These are phyloP conservation scores for Vitis rupestris DNA, from an alignment of 164 flowering plant genomes.

Conservation along the genomic window DNA sequence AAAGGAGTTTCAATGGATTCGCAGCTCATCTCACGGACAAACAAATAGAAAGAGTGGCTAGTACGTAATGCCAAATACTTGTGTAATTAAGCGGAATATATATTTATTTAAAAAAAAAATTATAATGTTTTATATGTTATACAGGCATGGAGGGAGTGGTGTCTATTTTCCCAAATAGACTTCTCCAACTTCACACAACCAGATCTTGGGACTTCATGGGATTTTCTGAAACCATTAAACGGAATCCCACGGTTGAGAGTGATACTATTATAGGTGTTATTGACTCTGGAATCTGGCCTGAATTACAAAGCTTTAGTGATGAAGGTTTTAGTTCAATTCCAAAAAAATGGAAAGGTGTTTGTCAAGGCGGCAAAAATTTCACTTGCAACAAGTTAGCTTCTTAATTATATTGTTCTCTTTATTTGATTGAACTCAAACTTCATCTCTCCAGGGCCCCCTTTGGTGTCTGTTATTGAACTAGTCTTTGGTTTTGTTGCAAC, in stretches of 20 bases:
- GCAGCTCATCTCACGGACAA: constrained; percentile 24
- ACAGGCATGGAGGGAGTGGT: constrained; percentile 34
- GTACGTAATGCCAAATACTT: constrained; percentile 5
- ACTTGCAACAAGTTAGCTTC: constrained; percentile 33
- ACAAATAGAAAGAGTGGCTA: constrained; percentile 13
- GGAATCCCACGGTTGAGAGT: constrained; percentile 19
- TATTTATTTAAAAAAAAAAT: too few species aligned
- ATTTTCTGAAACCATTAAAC: background rate
- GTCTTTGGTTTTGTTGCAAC: background rate
- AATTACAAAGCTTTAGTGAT: constrained; percentile 24
- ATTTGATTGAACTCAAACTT: too few species aligned
- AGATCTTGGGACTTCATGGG: constrained; percentile 54
- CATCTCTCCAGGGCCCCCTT: background rate
- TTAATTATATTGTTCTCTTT: too few species aligned
- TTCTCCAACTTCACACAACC: constrained; percentile 30
- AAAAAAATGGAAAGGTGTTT: constrained; percentile 33
- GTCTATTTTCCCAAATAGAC: constrained; percentile 32
- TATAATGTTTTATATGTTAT: background rate
- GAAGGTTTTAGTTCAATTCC: constrained; percentile 32
- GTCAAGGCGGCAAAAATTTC: constrained; percentile 25
- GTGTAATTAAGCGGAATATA: too few species aligned
- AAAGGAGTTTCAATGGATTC: constrained; percentile 34
- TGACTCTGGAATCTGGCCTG: constrained; percentile 35
- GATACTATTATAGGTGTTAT: constrained; percentile 33
- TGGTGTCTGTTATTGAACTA: background rate